Evolutionary conservation across 208 protist species (phyloP).

Genomic region (Angomonas ambiguus): DNA sequence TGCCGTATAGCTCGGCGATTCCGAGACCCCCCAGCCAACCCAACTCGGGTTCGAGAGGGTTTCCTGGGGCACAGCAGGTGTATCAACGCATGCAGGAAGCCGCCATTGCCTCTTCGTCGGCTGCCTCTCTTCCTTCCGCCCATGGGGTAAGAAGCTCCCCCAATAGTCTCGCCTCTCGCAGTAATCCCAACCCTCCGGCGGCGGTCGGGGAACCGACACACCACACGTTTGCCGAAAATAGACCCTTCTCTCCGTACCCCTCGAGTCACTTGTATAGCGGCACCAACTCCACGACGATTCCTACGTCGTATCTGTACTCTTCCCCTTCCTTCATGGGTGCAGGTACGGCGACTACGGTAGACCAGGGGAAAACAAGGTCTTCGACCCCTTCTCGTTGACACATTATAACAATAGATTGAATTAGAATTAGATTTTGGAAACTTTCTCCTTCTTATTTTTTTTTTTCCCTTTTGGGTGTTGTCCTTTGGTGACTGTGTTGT

Average conservation of each 20-base stretch:
- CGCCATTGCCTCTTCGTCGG: neutral
- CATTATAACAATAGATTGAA: neutral
- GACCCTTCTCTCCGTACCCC: neutral
- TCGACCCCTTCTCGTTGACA: no score
- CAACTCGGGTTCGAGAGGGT: neutral
- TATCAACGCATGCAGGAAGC: slow-evolving; percentile 6
- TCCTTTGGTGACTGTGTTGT: no score
- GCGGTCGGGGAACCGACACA: neutral
- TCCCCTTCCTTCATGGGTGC: neutral
- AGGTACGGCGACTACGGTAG: neutral
- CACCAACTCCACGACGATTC: neutral
- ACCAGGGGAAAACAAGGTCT: neutral
- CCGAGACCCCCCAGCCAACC: neutral
- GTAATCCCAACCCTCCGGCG: neutral
- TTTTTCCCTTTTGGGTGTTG: no score
- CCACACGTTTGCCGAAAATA: neutral
- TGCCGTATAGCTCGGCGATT: slow-evolving; percentile 9
- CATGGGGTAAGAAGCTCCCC: neutral
- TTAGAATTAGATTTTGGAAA: neutral
- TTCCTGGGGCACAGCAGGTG: slow-evolving; percentile 1
- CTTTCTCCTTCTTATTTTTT: no score
- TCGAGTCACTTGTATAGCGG: neutral
- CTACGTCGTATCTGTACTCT: slow-evolving; percentile 3
- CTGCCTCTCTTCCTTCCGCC: neutral
- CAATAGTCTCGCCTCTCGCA: neutral